A percentile compares a stretch with the other conserved stretches of the same genome.
These are phyloP conservation scores for Cytospora leucostoma DNA, from an alignment of 2,329 filamentous ascomycete species.

Conservation along the genomic window DNA sequence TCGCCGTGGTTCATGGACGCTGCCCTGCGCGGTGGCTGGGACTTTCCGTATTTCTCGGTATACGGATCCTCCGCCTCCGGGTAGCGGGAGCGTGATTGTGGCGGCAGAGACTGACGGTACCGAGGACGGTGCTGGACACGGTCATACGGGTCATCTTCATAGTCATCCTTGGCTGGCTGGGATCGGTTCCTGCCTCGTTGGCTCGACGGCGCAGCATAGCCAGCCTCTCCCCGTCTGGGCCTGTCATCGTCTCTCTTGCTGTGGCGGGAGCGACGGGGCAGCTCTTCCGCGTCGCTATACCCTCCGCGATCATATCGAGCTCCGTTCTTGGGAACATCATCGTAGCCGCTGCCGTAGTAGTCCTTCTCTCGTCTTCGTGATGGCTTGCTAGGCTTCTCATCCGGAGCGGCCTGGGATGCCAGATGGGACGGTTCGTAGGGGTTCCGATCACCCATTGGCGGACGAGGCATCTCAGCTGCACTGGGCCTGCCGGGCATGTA, in stretches of 20 bases:
- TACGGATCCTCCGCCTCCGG: not conserved
- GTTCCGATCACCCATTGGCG: slow-evolving; percentile 19
- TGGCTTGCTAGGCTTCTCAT: slow-evolving; percentile 19
- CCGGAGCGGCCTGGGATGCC: not conserved
- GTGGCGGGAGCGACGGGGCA: slow-evolving; percentile 15
- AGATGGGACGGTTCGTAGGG: slow-evolving; percentile 11
- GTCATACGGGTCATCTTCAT: slow-evolving; percentile 20
- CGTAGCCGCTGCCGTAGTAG: slow-evolving; percentile 14
- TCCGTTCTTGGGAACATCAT: not conserved
- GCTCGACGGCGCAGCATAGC: not conserved
- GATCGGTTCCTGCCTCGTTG: slow-evolving; percentile 11
- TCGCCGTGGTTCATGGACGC: slow-evolving; percentile 18
- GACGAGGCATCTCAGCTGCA: slow-evolving; percentile 5
- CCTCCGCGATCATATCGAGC: slow-evolving; percentile 8
- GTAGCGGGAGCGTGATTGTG: slow-evolving; percentile 15
- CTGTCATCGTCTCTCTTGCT: slow-evolving; percentile 18
- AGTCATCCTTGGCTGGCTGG: not conserved
- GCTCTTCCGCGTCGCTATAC: slow-evolving; percentile 2
- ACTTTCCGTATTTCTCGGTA: slow-evolving; percentile 8
- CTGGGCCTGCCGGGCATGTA: slow-evolving; percentile 2
- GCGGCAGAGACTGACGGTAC: slow-evolving; percentile 25
- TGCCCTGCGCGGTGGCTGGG: slow-evolving; percentile 14
- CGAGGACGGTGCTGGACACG: slow-evolving; percentile 10
- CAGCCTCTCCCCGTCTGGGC: slow-evolving; percentile 1
- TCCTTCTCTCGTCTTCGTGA: slow-evolving; percentile 17